phyloP scores from a whole-genome alignment of 306 rosid genomes.

The Geum urbanum region DNA sequence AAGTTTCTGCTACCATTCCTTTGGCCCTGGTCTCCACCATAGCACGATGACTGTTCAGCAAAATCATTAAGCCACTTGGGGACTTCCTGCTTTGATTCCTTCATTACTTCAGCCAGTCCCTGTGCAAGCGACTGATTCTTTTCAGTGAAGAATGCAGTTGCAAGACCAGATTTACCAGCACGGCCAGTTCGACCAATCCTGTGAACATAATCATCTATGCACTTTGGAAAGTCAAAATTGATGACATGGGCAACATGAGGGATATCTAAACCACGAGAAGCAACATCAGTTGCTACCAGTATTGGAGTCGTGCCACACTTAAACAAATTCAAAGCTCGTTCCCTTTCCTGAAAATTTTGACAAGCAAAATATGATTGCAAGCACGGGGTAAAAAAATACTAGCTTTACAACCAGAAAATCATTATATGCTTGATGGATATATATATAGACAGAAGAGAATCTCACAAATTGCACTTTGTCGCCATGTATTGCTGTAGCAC shows the following conservation, averaged over 20 bases:
- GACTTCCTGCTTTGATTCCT: constrained; percentile 36
- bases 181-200: constrained; percentile 47
- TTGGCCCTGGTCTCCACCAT: constrained; percentile 12
- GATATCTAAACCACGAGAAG: constrained; percentile 41
- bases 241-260: constrained; percentile 40
- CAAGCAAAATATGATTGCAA: not conserved
- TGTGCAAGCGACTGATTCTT: constrained; percentile 36
- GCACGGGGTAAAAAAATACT: not conserved
- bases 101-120: constrained; percentile 34
- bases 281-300: constrained; percentile 36
- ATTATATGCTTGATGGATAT: not conserved
- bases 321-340: constrained; percentile 31
- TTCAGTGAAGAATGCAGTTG: constrained; percentile 42
- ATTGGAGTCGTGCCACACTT: constrained; percentile 33
- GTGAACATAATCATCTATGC: constrained; percentile 43
- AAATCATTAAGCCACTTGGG: constrained; percentile 36
- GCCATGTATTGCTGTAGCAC: constrained; percentile 37
- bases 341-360: constrained; percentile 28
- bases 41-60: constrained; percentile 16
- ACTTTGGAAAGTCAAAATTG: constrained; percentile 43
- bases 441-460: not conserved
- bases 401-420: not conserved
- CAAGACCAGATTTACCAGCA: constrained; percentile 43
- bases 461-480: constrained; percentile 39
- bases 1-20: constrained; percentile 22